Evolutionary conservation across 768 basidiomycete species (phyloP).

Genomic region (Trametes elegans): DNA sequence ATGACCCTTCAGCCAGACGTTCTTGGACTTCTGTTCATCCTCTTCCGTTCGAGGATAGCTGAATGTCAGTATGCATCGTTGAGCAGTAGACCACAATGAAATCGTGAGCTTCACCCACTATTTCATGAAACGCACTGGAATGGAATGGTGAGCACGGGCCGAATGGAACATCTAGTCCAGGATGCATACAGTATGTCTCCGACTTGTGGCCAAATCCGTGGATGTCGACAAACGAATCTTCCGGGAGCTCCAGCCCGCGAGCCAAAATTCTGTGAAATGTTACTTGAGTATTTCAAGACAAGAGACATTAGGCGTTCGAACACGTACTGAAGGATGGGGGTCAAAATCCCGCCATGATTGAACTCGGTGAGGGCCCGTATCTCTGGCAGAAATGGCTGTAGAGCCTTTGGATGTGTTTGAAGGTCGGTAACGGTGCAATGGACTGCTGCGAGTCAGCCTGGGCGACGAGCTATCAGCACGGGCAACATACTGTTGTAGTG

Average conservation of each 20-base stretch:
- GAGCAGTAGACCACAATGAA: neutral
- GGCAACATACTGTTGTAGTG: conserved; percentile 52
- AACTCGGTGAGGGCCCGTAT: conserved; percentile 46
- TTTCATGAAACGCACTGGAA: conserved; percentile 24
- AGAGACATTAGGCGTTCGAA: too few relatives aligned
- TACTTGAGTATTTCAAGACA: too few relatives aligned
- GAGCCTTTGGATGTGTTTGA: conserved; percentile 42
- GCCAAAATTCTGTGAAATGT: conserved; percentile 45
- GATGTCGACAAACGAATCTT: conserved; percentile 41
- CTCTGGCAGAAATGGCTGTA: conserved; percentile 54
- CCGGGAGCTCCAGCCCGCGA: conserved; percentile 43
- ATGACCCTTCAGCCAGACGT: conserved; percentile 38
- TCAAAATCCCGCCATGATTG: conserved; percentile 49
- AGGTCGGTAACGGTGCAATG: conserved; percentile 47
- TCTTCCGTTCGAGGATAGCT: conserved; percentile 34
- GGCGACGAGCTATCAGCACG: neutral
- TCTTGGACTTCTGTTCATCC: conserved; percentile 30
- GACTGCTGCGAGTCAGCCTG: conserved; percentile 35
- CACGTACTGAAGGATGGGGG: conserved; percentile 42
- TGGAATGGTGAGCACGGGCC: too few relatives aligned
- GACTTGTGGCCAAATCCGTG: conserved; percentile 38
- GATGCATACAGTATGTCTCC: conserved; percentile 35
- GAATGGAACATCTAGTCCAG: neutral
- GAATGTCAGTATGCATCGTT: neutral
- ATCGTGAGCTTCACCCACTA: conserved; percentile 13